Base-by-base conservation (phyloP, 225 moss, liverwort and hornwort genomes). In the Thuidium tamariscinum region DNA sequence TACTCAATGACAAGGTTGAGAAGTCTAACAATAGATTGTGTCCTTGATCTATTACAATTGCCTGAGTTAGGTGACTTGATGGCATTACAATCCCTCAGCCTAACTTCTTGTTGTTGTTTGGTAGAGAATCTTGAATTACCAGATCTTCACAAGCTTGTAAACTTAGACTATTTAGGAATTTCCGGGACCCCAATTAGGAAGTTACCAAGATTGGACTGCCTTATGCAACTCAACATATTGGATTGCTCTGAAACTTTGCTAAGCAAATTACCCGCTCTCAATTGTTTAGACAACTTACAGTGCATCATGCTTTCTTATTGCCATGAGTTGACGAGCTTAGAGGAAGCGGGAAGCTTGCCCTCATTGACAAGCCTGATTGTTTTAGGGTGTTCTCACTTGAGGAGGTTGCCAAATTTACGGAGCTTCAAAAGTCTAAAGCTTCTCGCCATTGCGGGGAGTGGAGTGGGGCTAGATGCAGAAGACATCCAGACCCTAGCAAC, bases 241-340 rank as follows among this genome's bases (percentile, higher is more conserved):
- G 0, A 0, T 41, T 82, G 70, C 9, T 1, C 0, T 69, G 1
- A 7, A 20, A 69, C 13, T 19, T 41, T 68, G 39, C 30, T 82
- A 29, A 4, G 6, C 0, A 14, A 82, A 21, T 55, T 82, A 56
- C 55, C 82, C 1, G 3, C 9, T 32, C 56, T 70, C 9, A 29
- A 10, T 55, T 20, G 68, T 41, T 69, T 82, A 13, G 14, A 68
- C 5, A 55, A 54, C 9, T 30, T 82, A 32, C 30, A 56, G 9
- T 0, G 0, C 0, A 55, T 82, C 2, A 3, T 30, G 5, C 55
- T 82, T 42, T 1, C 8, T 1, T 0, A 8, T 1, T 69, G 82
- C 42, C 3, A 1, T 42, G 16, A 59, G 48, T 23, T 88, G 5
- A 79, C 32, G 23, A 83, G 83, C 7, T 70, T 88, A 51, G 69